Evolutionary conservation across 768 basidiomycete species (phyloP).

Genomic region (Lactarius hatsudake): DNA sequence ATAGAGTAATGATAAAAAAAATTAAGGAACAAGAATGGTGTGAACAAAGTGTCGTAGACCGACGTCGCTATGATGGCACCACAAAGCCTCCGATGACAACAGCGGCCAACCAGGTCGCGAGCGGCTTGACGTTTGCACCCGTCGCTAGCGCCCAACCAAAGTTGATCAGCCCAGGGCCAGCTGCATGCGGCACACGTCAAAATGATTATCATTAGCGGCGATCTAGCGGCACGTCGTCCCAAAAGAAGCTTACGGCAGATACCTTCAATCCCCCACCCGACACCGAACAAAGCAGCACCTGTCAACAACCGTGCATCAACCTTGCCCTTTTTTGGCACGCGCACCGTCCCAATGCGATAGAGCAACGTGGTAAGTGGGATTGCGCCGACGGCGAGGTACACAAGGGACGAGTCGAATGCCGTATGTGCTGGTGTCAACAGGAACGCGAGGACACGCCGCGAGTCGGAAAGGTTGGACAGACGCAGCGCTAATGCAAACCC

Average conservation of each 20-base stretch:
- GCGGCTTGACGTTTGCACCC: conserved; percentile 35
- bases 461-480: conserved; percentile 52
- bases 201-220: neutral
- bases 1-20: conserved; percentile 16
- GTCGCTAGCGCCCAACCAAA: conserved; percentile 48
- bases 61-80: conserved; percentile 20
- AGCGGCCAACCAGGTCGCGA: conserved; percentile 42
- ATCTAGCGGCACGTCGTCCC: neutral
- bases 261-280: conserved; percentile 61
- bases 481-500: conserved; percentile 54
- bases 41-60: neutral
- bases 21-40: neutral
- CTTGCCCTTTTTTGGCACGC: conserved; percentile 39
- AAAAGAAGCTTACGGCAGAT: conserved; percentile 52
- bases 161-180: conserved; percentile 62
- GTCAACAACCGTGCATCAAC: conserved; percentile 47
- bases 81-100: conserved; percentile 32
- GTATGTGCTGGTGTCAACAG: conserved; percentile 47
- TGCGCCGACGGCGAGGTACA: conserved; percentile 51
- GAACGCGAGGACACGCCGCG: conserved; percentile 50
- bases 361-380: conserved; percentile 46
- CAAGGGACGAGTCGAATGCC: conserved; percentile 57
- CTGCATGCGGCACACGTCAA: conserved; percentile 35
- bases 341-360: conserved; percentile 43
- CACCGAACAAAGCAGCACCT: conserved; percentile 56